Conservation (phyloP, 139 green algal species). For the Tetraselmis striata region DNA sequence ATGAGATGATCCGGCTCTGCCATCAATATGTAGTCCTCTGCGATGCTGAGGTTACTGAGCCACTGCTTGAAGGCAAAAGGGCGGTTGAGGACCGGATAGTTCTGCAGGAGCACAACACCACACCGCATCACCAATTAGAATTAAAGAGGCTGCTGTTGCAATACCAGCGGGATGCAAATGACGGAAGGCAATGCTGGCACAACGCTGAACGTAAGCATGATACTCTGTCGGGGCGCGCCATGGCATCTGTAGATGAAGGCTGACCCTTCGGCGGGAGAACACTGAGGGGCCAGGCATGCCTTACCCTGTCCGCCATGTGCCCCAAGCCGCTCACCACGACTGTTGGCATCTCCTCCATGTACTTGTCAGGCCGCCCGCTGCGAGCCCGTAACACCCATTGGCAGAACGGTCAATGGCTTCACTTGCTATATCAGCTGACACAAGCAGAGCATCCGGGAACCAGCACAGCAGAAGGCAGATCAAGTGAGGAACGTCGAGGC, state of each 20-base stretch:
- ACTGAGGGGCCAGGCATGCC: too few species aligned
- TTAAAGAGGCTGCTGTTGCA: too few species aligned
- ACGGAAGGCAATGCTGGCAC: background rate
- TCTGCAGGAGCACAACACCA: conserved; percentile 21
- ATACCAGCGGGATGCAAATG: too few species aligned
- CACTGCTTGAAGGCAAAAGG: conserved; percentile 66
- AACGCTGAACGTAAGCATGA: background rate
- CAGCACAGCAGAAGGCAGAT: too few species aligned
- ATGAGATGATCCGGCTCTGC: conserved; percentile 72
- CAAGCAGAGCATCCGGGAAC: background rate
- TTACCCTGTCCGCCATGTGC: background rate
- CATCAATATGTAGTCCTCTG: conserved; percentile 69
- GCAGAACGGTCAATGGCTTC: too few species aligned
- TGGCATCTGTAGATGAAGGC: background rate
- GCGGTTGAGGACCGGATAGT: conserved; percentile 64
- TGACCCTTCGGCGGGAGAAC: conserved; percentile 3
- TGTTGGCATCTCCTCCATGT: conserved; percentile 70
- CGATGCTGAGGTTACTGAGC: conserved; percentile 17
- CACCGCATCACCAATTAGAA: background rate
- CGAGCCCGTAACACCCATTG: background rate
- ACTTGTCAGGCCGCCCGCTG: conserved; percentile 41
- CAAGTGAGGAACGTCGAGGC: background rate
- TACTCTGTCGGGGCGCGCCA: background rate
- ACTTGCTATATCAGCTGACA: conserved; percentile 17
- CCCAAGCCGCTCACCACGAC: conserved; percentile 44